Evolutionary conservation across 331 rosid species (phyloP).

Genomic region (Stylosanthes scabra): DNA sequence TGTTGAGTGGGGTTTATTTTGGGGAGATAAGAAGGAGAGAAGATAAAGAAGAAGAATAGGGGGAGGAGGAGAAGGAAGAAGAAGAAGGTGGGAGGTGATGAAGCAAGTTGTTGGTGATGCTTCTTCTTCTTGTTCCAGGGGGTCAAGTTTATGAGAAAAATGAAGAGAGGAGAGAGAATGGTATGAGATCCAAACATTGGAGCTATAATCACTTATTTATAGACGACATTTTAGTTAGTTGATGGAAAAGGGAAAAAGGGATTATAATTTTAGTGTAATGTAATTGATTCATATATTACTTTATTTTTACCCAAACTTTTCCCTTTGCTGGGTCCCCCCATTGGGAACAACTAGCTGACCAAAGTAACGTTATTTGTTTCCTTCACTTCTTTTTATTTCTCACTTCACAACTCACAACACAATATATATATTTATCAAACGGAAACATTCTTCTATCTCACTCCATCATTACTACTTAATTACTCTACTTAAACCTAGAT

Average conservation of each 20-base stretch:
- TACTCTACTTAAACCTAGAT: neutral
- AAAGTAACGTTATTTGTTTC: constrained; percentile 4
- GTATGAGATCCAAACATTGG: neutral
- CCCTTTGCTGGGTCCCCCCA: neutral
- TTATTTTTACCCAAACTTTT: neutral
- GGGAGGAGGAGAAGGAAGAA: neutral
- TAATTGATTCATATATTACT: no score
- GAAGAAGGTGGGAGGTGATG: neutral
- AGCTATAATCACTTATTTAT: neutral
- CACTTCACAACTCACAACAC: no score
- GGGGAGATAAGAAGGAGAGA: neutral
- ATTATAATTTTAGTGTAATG: no score
- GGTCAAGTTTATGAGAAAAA: neutral
- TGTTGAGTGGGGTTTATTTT: neutral
- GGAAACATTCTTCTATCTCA: neutral
- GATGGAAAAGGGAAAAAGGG: neutral
- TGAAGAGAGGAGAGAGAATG: neutral
- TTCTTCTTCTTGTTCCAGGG: neutral
- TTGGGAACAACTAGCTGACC: neutral
- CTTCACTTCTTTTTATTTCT: neutral
- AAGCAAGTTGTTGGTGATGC: no score
- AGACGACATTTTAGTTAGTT: neutral
- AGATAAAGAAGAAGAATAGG: no score
- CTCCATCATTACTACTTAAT: neutral
- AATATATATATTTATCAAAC: neutral